Evolutionary conservation across 768 basidiomycete genomes (phyloP), one percentile per base, ranked within the genome.

Genomic region (Goffeauzyma gilvescens): DNA sequence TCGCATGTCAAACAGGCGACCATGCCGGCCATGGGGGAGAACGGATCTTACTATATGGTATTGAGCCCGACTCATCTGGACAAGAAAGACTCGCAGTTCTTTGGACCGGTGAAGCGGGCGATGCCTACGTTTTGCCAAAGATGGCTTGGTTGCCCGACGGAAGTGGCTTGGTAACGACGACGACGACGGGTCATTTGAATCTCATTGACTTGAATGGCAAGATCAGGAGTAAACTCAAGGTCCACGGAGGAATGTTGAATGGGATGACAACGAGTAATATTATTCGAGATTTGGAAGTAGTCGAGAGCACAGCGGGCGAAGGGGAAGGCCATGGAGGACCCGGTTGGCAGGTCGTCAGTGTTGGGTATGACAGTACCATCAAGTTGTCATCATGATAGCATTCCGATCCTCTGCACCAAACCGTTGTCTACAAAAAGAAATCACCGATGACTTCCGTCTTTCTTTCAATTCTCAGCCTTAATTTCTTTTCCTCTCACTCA

Each of bases 1-100:
- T 63, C 6, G 61, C 61, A 14, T 63, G 58, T 44, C 56, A 58
- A 42, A 60, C 59, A 10, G 61, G 61, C 0, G 61, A 63, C 50
- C 57, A 59, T 45, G 42, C 55, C n/a, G 58, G 57, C 3, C 49
- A 44, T 5, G 41, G 54, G 1, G 61, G 61, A 1, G 61, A 60
- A 33, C 42, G 61, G 38, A 54, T 63, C 9, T 33, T 63, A 27
- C 33, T 63, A 5, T 63, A 60, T 40, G 58, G 55, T 4, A 36
- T 53, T 18, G 56, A 59, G 17, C 52, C 52, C 3, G 51, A 55
- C 12, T 49, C 54, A 33, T 50, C 33, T 7, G 14, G 6, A 7
- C 34, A 15, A 18, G 52, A 57, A 33, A 48, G 61, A 14, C 38
- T 60, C 20, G 55, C 45, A 8, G 55, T 55, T 33, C 40, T 63